A percentile compares a stretch with the other conserved stretches of the same genome.
phyloP scores from a whole-genome alignment of 805 yeast genomes.

The Barnettozyma pratensis region DNA sequence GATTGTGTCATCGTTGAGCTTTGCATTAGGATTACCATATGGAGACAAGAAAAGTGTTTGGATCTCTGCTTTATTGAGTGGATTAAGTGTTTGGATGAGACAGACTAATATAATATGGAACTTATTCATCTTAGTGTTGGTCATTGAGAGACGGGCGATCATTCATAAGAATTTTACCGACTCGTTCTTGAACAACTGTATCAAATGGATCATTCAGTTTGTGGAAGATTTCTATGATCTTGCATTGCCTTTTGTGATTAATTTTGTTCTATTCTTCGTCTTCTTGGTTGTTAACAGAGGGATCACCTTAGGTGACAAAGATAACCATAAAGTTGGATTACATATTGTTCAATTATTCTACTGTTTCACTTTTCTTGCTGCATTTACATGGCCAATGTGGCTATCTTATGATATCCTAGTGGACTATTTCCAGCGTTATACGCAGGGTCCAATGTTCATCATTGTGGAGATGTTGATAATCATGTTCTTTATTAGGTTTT shows the following conservation, averaged over 20 bases:
- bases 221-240: constrained; percentile 30
- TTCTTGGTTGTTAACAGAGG: constrained; percentile 74
- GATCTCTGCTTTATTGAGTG: constrained; percentile 51
- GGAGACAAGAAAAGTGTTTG: constrained; percentile 31
- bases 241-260: constrained; percentile 47
- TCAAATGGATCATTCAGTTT: constrained; percentile 32
- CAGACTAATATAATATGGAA: constrained; percentile 94
- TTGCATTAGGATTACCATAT: constrained; percentile 37
- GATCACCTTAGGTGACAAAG: constrained; percentile 87
- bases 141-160: constrained; percentile 47
- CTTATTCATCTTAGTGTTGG: constrained; percentile 49
- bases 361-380: constrained; percentile 55
- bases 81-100: constrained; percentile 66
- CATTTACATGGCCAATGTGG: constrained; percentile 78
- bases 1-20: constrained; percentile 49
- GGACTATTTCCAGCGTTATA: constrained; percentile 32
- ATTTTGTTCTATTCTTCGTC: constrained; percentile 45
- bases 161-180: constrained; percentile 36
- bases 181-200: constrained; percentile 32
- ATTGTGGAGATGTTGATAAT: constrained; percentile 33
- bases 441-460: constrained; percentile 24
- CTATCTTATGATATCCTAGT: constrained; percentile 37
- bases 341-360: constrained; percentile 83
- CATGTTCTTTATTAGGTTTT: constrained; percentile 44
- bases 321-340: constrained; percentile 66